Base-by-base conservation (phyloP, 306 rosid genomes). In the Sphenostylis stenocarpa region DNA sequence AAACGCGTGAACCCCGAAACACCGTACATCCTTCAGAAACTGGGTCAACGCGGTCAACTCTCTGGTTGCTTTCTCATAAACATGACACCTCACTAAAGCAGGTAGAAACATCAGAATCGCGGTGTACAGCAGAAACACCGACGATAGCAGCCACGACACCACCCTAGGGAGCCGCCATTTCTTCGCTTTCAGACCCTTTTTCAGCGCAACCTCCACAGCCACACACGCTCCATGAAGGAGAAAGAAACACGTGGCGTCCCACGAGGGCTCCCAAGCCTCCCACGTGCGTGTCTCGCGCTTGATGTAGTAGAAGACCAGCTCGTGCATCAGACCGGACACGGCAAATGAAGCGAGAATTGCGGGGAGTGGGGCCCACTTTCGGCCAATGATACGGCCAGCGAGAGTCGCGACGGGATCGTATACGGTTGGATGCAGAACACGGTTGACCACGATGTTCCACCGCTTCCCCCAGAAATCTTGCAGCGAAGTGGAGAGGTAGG, bases 391-490 rank as follows among this genome's bases (percentile, higher is more conserved):
- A 7, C 52, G 79, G 0, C 33, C 24, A 0, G 47, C 36, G 23
- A 23, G 23, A 4, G 2, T 56, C 28, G 17, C 13, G 4, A 76
- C 53, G 0, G 87, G 84, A 1, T 56, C 39, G 49, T 84, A 84
- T 1, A 84, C 56, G 14, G 79, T 76, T 0, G 87, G 82, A 39
- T 76, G 76, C 8, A 84, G 53, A 6, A 80, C 1, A 1, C 82
- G 76, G 39, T 75, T 75, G 29, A 84, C 87, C 55, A 38, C 5
- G 7, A 77, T 39, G 24, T 84, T 84, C 87, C 87, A 84, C 3
- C 87, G 36, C 24, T 65, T 70, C 0, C 87, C 87, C 87, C 84
- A 84, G 8, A 84, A 84, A 12, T 84, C 79, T 58, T 84, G 87
- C 4, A 84, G 72, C 0, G 87, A 84, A 0, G 82, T 70, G 38